These are phyloP conservation scores for Paragyromitra xinjiangensis DNA, from an alignment of 495 filamentous ascomycete species.

Conservation along the genomic window DNA sequence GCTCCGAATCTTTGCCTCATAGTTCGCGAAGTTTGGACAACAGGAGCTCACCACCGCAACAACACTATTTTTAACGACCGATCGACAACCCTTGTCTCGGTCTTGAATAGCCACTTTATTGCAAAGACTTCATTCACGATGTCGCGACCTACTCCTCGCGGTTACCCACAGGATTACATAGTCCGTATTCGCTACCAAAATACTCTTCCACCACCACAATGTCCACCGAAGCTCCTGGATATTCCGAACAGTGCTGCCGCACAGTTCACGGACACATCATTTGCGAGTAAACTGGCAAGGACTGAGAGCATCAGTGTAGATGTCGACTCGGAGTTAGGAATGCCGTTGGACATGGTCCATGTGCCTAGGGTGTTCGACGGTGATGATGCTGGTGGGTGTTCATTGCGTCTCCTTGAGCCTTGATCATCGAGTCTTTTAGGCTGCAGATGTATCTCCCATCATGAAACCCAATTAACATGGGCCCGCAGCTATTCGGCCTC, in stretches of 20 bases:
- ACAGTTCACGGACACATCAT: constrained; percentile 85
- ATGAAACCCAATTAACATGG: constrained; percentile 45
- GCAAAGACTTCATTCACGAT: constrained; percentile 15
- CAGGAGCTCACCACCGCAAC: constrained; percentile 15
- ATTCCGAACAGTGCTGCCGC: constrained; percentile 90
- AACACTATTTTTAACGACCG: constrained; percentile 7
- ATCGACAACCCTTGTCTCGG: background rate
- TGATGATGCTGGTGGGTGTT: constrained; percentile 80
- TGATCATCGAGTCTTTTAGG: background rate
- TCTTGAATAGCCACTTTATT: background rate
- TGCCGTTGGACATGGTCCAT: constrained; percentile 94
- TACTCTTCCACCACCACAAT: constrained; percentile 88
- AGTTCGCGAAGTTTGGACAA: background rate
- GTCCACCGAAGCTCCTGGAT: constrained; percentile 93
- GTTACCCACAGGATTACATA: constrained; percentile 88
- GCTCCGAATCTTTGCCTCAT: background rate
- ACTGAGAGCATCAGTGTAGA: constrained; percentile 96
- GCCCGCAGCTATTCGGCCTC: constrained; percentile 77
- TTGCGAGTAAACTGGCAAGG: constrained; percentile 84
- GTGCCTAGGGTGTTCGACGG: constrained; percentile 94
- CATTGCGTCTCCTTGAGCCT: constrained; percentile 59
- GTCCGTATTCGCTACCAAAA: constrained; percentile 94
- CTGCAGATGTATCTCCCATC: background rate
- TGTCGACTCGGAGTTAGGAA: constrained; percentile 95
- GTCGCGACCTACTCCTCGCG: constrained; percentile 51